Base-by-base conservation (phyloP, 106 monocot genomes). In the Cymbidium sinense region DNA sequence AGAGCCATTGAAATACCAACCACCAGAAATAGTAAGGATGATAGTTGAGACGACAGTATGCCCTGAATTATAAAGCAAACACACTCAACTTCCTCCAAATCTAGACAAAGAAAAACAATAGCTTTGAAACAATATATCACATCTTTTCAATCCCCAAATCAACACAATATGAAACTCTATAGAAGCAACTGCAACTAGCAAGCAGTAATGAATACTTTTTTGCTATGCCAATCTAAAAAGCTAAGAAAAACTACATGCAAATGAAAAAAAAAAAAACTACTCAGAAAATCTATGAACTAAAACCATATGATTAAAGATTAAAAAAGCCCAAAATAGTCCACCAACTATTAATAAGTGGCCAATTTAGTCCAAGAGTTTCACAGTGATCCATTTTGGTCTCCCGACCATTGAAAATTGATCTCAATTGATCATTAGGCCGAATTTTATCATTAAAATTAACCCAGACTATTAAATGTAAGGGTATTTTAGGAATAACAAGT, bases 1-100 rank as follows among this genome's bases (percentile, higher is more conserved):
- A 99, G 65, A 81, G 94, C 98, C 98, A 99, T 99, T 61, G 98
- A 99, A 76, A 94, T 90, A 33, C 98, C 98, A 79, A 99, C 98
- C 72, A 94, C 94, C 84, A 99, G 83, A 80, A 99, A 99, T 25
- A 99, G 81, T 82, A 99, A 86, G 4, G 98, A 99, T 43, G 98
- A 94, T 78, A 90, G 85, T 51, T 86, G 90, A 50, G 88, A 79
- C 62, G 98, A 90, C 64, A 99, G 71, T 72, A 99, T 91, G 34
- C 98, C 98, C 98, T 99, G 82, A 70, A 28, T 67, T 21, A 83
- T 69, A 17, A 74, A 29, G 52, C 77, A 50, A 58, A 80, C 9
- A 64, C n/a, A 35, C 20, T 80, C 25, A 72, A 65, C 19, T 76
- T 23, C 5, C 44, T 21, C 34, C 21, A 50, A 29, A 54, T 70